Conservation (phyloP, 177 flowering plant species). For the Vitis hybrid region DNA sequence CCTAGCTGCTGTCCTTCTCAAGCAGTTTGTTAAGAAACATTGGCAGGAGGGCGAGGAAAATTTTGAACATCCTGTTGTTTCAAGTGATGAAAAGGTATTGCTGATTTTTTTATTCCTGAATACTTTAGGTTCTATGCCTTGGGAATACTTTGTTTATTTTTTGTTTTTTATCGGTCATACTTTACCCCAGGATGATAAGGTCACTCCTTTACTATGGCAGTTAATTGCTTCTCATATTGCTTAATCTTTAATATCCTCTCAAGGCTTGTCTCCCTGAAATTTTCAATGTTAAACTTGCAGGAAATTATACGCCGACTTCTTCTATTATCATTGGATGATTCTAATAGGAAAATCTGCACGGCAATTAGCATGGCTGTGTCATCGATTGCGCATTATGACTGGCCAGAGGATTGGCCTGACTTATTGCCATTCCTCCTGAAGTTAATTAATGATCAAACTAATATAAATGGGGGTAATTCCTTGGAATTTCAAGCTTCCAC, state of each 20-base stretch:
- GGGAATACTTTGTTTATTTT: background rate
- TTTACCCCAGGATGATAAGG: background rate
- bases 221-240: background rate
- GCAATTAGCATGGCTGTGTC: constrained; percentile 94
- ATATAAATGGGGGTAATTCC: constrained; percentile 71
- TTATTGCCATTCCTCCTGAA: constrained; percentile 74
- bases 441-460: constrained; percentile 64
- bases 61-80: constrained; percentile 77
- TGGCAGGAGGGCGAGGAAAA: constrained; percentile 86
- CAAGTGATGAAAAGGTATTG: constrained; percentile 74
- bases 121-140: background rate
- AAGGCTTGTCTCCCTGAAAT: constrained; percentile 6
- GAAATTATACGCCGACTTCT: constrained; percentile 63
- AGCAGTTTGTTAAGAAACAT: constrained; percentile 87
- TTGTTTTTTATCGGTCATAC: background rate
- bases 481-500: background rate
- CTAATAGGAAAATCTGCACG: constrained; percentile 82
- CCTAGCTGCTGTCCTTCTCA: constrained; percentile 91
- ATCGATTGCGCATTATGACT: constrained; percentile 81
- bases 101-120: background rate
- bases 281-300: constrained; percentile 36
- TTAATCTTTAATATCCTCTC: background rate
- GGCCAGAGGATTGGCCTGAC: constrained; percentile 97
- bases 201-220: background rate
- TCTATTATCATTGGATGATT: constrained; percentile 68